A percentile compares a stretch with the other conserved stretches of the same genome.
These are phyloP conservation scores for Daldinia eschscholtzii DNA, from an alignment of 2,329 filamentous ascomycete genomes.

Conservation along the genomic window DNA sequence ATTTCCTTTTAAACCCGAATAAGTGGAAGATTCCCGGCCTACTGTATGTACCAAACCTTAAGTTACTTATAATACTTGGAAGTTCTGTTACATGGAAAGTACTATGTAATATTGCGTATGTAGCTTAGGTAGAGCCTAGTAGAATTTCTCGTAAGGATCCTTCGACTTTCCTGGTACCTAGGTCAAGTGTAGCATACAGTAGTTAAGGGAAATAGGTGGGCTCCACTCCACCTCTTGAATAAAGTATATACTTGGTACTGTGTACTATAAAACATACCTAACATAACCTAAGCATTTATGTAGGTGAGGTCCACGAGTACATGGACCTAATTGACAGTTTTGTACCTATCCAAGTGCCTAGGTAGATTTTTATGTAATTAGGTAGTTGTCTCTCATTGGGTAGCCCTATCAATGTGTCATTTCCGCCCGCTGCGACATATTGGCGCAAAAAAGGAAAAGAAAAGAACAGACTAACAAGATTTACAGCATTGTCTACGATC, in stretches of 20 bases:
- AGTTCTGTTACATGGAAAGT: too few species aligned
- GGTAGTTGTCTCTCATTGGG: slow-evolving; percentile 25
- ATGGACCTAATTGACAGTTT: neutral
- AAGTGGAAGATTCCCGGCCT: neutral
- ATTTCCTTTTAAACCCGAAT: slow-evolving; percentile 1
- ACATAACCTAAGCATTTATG: too few species aligned
- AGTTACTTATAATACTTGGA: neutral
- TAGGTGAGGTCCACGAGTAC: too few species aligned
- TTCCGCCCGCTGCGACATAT: slow-evolving; percentile 16
- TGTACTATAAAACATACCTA: too few species aligned
- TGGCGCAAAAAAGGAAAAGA: slow-evolving; percentile 16
- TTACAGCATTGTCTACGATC: slow-evolving; percentile 23
- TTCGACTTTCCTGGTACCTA: neutral
- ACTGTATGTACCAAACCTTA: too few species aligned
- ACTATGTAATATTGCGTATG: neutral
- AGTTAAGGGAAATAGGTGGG: neutral
- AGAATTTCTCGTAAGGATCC: neutral
- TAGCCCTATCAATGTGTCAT: slow-evolving; percentile 35
- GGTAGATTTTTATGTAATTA: slow-evolving; percentile 10
- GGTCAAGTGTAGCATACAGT: too few species aligned
- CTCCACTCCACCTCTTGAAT: slow-evolving; percentile 1
- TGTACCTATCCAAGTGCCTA: slow-evolving; percentile 2
- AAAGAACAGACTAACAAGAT: slow-evolving; percentile 15
- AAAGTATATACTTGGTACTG: neutral
- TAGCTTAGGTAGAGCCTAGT: neutral